Evolutionary conservation across 2,329 filamentous ascomycete genomes (phyloP), one percentile per base, ranked within the genome.

Genomic region (Tolypocladium amazonense): DNA sequence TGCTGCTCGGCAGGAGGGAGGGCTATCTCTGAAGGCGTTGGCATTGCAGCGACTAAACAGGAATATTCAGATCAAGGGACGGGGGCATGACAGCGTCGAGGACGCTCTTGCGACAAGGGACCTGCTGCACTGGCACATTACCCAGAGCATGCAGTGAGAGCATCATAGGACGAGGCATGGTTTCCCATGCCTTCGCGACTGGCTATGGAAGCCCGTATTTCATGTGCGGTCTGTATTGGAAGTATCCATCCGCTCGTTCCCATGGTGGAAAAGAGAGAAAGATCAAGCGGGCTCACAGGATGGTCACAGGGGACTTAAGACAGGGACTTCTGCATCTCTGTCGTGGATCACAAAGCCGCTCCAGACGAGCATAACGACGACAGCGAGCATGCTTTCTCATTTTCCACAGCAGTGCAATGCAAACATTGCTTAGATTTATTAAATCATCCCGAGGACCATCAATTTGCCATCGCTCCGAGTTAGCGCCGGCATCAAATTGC

Each of bases 31-130:
- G 54, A 80, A 79, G 65, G 68, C 62, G 0, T 66, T 80, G 33
- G 63, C 73, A 0, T 63, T 66, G 8, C 67, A 71, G 43, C 67
- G 75, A 27, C 69, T 81, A 1, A 65, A 68, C 15, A 69, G 73
- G n/a, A 59, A 65, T 1, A 79, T 81, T 33, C 79, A 76, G 60
- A 63, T 67, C 11, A 69, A 67, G 3, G 67, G 65, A 11, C 59
- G 57, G 30, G 72, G 72, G 9, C 76, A 79, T 58, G 75, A 79
- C 62, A 79, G 75, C 58, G 54, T 77, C 20, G 76, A 80, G 62
- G 77, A 80, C 61, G 76, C 77, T 5, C 62, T 77, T 55, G 77
- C 76, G 0, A 70, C 72, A 4, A 67, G 78, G 15, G 76, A 79
- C 60, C 59, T 80, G 41, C 66, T 74, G 5, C 66, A 73, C 54